Evolutionary conservation across 768 basidiomycete genomes (phyloP).

Genomic region (Amanita rubescens): DNA sequence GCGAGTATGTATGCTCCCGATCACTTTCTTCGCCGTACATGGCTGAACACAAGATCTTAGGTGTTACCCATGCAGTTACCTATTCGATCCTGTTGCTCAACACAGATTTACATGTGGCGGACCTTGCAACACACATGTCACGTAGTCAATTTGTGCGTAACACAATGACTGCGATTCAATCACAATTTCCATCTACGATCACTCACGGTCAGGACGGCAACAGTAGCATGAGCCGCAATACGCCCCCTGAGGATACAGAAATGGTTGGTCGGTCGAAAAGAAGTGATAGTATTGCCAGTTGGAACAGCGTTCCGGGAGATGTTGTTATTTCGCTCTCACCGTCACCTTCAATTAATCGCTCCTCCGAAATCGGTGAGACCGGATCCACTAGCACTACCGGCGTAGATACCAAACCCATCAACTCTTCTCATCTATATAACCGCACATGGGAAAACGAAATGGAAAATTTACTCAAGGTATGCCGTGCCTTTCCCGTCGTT

Average conservation of each 20-base stretch:
- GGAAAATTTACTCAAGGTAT: conserved; percentile 79
- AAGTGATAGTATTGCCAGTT: conserved; percentile 79
- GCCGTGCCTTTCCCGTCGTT: conserved; percentile 5
- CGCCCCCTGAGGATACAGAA: conserved; percentile 19
- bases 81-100: conserved; percentile 93
- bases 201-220: conserved; percentile 51
- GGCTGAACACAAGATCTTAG: conserved; percentile 33
- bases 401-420: conserved; percentile 19
- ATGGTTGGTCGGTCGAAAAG: conserved; percentile 42
- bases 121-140: conserved; percentile 85
- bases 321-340: conserved; percentile 37
- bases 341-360: conserved; percentile 17
- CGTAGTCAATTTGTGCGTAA: conserved; percentile 87
- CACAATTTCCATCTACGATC: conserved; percentile 60
- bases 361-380: background rate
- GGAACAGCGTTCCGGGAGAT: conserved; percentile 71
- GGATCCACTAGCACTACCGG: conserved; percentile 14
- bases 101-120: conserved; percentile 96
- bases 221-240: conserved; percentile 45
- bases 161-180: conserved; percentile 80
- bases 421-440: conserved; percentile 38
- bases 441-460: conserved; percentile 82
- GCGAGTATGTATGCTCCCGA: conserved; percentile 54
- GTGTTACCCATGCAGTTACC: conserved; percentile 86
- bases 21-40: conserved; percentile 1